Base-by-base conservation (phyloP, 2,329 filamentous ascomycete species). In the Colletotrichum euphorbiae region DNA sequence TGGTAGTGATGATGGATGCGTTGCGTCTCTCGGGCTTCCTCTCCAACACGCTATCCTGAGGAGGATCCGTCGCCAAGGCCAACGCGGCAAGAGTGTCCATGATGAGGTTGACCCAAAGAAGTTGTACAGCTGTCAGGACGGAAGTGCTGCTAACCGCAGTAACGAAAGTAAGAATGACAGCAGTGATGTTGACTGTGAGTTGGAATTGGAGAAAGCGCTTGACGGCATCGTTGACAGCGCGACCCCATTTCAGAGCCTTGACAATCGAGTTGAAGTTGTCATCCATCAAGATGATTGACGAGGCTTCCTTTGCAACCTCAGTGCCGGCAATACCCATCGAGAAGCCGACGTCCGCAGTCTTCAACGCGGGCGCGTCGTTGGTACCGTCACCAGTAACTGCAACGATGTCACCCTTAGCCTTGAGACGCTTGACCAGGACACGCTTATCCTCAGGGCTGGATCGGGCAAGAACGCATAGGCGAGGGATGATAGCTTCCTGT, bases 101-200 rank as follows among this genome's bases (percentile, higher is more conserved):
- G 81, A 98, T 98, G 74, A 98, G 84, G 75, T 97, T 98, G 74
- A 98, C 93, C 94, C 94, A 98, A 33, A 98, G 89, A 73, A 98
- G 87, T 80, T 98, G 94, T 28, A 97, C 94, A 11, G 94, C 94
- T 2, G 89, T 96, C 63, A 98, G 82, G 28, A 97, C 94, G 54
- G 93, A 93, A 55, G 83, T 78, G 0, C 77, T 76, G 77, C 86
- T 94, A 9, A 97, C 92, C 36, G 94, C 92, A 12, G 93, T 94
- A 67, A 97, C 90, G 74, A 98, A 97, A 0, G 94, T 96, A 62
- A 97, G 84, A 17, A 92, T 79, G 51, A 97, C 94, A 42, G 94
- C 94, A 8, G 94, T 97, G 71, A 98, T 90, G 83, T 97, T 98
- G 81, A 97, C 94, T 0, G 91, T 93, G 70, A 94, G 87, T 82